phyloP scores from a whole-genome alignment of 208 protist genomes.

The Trypanosomatidae sp. region DNA sequence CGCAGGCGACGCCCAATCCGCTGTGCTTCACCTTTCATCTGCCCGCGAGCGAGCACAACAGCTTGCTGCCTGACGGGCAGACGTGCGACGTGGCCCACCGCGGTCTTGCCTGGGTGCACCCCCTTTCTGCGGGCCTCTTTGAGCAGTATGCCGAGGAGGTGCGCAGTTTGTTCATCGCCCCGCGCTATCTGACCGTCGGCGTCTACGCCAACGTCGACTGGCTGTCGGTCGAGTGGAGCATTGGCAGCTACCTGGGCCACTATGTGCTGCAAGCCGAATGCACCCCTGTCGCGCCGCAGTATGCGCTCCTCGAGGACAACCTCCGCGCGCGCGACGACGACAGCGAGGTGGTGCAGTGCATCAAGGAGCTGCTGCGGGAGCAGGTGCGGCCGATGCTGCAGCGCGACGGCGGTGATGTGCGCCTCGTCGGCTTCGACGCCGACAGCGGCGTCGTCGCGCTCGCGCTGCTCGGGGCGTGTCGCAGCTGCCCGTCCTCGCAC shows the following conservation, averaged over 20 bases:
- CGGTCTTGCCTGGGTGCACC: constrained; percentile 74
- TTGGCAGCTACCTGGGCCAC: constrained; percentile 81
- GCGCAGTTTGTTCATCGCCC: constrained; percentile 68
- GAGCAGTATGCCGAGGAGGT: constrained; percentile 82
- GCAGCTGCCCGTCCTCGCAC: constrained; percentile 77
- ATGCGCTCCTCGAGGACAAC: constrained; percentile 78
- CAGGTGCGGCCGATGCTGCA: constrained; percentile 89
- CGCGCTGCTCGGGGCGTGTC: constrained; percentile 85
- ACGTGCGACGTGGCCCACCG: constrained; percentile 80
- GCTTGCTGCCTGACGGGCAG: constrained; percentile 66
- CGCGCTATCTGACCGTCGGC: constrained; percentile 60
- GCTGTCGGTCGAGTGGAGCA: constrained; percentile 60
- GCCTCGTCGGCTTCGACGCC: constrained; percentile 75
- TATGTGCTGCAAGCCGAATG: constrained; percentile 68
- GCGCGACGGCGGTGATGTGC: constrained; percentile 88
- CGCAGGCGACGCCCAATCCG: constrained; percentile 72
- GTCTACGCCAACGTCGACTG: constrained; percentile 66
- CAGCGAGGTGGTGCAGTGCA: constrained; percentile 84
- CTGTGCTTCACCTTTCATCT: constrained; percentile 65
- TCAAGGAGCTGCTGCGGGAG: constrained; percentile 89
- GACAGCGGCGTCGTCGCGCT: constrained; percentile 81
- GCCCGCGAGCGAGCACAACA: constrained; percentile 50
- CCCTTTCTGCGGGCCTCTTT: constrained; percentile 72
- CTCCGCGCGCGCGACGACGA: constrained; percentile 46
- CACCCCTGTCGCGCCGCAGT: constrained; percentile 55